phyloP scores from a whole-genome alignment of 148 eudicot species.

The Chenopodium quinoa region DNA sequence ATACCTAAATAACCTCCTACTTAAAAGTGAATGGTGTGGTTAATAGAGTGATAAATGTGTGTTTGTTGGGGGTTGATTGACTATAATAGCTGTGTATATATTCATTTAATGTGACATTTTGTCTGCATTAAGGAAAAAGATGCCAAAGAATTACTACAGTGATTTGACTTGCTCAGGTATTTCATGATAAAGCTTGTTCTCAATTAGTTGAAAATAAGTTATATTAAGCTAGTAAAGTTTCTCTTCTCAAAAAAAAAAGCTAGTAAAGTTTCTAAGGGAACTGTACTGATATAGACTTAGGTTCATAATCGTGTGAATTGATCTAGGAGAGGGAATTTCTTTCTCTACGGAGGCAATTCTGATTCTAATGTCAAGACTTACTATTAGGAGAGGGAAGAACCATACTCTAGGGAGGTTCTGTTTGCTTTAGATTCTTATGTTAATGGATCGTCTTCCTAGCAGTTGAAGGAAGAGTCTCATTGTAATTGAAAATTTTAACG shows the following conservation, averaged over 20 bases:
- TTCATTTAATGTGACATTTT: not conserved
- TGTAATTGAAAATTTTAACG: too few relatives aligned
- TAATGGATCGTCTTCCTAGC: too few relatives aligned
- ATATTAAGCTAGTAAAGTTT: not conserved
- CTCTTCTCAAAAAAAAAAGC: not conserved
- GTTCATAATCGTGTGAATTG: not conserved
- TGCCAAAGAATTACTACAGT: not conserved
- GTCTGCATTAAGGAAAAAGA: not conserved
- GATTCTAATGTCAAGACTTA: too few relatives aligned
- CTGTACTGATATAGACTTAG: not conserved
- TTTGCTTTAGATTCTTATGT: too few relatives aligned
- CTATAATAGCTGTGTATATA: not conserved
- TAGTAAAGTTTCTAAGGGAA: not conserved
- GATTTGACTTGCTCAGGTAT: constrained; percentile 5
- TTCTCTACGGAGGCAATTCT: too few relatives aligned
- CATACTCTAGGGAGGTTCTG: too few relatives aligned
- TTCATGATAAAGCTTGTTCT: not conserved
- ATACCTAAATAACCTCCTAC: not conserved
- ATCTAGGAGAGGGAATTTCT: not conserved
- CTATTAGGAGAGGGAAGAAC: too few relatives aligned
- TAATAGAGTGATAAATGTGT: constrained; percentile 6
- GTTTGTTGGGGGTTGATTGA: constrained; percentile 17
- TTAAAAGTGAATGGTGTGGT: constrained; percentile 20
- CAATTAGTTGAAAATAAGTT: not conserved
- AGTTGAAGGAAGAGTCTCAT: too few relatives aligned